These are phyloP conservation scores for Crucibulum laeve DNA, from an alignment of 768 basidiomycete genomes.

Conservation along the genomic window DNA sequence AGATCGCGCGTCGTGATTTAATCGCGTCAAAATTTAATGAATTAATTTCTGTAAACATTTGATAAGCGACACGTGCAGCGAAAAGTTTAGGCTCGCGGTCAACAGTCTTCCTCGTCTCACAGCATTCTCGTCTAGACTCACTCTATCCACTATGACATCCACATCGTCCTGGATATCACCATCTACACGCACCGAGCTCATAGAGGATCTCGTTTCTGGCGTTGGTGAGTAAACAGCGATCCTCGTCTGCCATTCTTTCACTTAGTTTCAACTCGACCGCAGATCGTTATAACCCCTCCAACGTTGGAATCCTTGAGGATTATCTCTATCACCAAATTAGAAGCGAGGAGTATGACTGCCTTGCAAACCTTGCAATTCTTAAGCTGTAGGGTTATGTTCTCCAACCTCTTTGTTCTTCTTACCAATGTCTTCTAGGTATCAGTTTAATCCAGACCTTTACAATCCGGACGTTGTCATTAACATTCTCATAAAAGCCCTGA, in stretches of 20 bases:
- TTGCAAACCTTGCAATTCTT: conserved; percentile 91
- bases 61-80: too few relatives aligned
- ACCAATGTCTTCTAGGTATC: conserved; percentile 55
- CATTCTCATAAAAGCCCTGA: conserved; percentile 89
- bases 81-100: background rate
- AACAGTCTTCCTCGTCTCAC: background rate
- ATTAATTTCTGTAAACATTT: too few relatives aligned
- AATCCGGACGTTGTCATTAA: conserved; percentile 93
- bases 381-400: conserved; percentile 53
- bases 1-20: too few relatives aligned
- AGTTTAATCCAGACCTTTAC: conserved; percentile 91
- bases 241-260: conserved; percentile 3
- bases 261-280: conserved; percentile 2
- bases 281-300: conserved; percentile 98
- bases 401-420: background rate
- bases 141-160: conserved; percentile 2
- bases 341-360: conserved; percentile 87
- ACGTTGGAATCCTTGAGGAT: conserved; percentile 90
- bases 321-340: conserved; percentile 94
- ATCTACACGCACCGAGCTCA: conserved; percentile 75
- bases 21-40: too few relatives aligned
- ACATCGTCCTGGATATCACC: conserved; percentile 69
- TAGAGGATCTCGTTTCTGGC: conserved; percentile 87
- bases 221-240: conserved; percentile 54
- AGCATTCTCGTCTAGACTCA: too few relatives aligned